Evolutionary conservation across 371 early-diverging fungal genomes (phyloP).

Genomic region (Mortierella sp.): DNA sequence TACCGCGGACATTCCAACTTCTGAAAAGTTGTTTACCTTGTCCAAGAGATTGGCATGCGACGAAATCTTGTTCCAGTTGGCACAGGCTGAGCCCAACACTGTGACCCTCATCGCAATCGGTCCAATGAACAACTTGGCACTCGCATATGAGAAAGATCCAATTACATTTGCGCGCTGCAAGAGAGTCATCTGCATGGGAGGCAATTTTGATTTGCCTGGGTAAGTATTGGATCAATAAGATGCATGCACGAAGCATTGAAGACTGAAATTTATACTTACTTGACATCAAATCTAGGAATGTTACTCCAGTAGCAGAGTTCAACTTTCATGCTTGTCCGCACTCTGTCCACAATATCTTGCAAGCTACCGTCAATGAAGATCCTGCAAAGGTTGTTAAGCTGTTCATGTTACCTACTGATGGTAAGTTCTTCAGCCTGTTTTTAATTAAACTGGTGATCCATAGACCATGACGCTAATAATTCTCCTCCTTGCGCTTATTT

Average conservation of each 20-base stretch:
- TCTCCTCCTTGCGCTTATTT: background rate
- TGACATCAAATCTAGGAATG: conserved; percentile 54
- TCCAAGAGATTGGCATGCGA: conserved; percentile 60
- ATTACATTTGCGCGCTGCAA: conserved; percentile 63
- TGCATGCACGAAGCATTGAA: background rate
- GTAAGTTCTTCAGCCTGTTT: conserved; percentile 43
- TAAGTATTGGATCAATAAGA: conserved; percentile 6
- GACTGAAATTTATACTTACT: background rate
- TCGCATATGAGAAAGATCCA: conserved; percentile 64
- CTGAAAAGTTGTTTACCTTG: conserved; percentile 47
- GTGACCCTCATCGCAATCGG: conserved; percentile 66
- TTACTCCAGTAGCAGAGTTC: conserved; percentile 67
- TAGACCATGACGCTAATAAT: background rate
- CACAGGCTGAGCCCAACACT: conserved; percentile 59
- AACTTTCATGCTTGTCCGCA: conserved; percentile 68
- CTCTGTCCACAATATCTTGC: conserved; percentile 62
- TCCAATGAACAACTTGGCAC: conserved; percentile 70
- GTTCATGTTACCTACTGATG: conserved; percentile 62
- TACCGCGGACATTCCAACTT: conserved; percentile 28
- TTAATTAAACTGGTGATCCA: background rate
- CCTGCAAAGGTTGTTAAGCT: conserved; percentile 51
- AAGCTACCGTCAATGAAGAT: conserved; percentile 57
- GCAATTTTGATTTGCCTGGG: conserved; percentile 51
- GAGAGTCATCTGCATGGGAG: conserved; percentile 66
- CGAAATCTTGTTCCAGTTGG: conserved; percentile 64